Evolutionary conservation across 2,329 filamentous ascomycete species (phyloP).

Genomic region (Cytospora piceae): DNA sequence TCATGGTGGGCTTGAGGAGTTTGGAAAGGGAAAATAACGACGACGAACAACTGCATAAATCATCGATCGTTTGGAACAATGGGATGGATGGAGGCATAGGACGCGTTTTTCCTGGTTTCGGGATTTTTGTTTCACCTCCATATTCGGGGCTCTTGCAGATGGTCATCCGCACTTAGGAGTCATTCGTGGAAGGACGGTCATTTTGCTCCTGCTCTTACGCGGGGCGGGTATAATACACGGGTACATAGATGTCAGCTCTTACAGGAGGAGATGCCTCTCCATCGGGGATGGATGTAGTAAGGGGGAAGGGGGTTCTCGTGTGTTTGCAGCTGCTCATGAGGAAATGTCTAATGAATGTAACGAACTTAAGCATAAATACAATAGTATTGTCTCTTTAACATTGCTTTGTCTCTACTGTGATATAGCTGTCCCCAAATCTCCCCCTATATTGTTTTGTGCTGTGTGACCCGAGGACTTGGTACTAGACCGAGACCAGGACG

Average conservation of each 20-base stretch:
- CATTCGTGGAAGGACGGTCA: conserved; percentile 6
- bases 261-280: conserved; percentile 3
- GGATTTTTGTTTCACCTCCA: conserved; percentile 1
- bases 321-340: conserved; percentile 22
- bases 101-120: conserved; percentile 14
- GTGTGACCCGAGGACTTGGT: conserved; percentile 2
- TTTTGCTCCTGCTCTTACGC: conserved; percentile 1
- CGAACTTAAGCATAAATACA: conserved; percentile 23
- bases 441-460: background rate
- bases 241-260: conserved; percentile 18
- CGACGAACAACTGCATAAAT: conserved; percentile 14
- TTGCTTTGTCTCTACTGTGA: background rate
- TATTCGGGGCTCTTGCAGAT: conserved; percentile 8
- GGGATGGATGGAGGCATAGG: conserved; percentile 10
- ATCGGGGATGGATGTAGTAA: conserved; percentile 2
- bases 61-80: conserved; percentile 5
- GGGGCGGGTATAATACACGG: background rate
- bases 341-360: conserved; percentile 27
- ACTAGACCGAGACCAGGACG: background rate
- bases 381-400: background rate
- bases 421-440: background rate
- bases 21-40: conserved; percentile 15
- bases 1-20: conserved; percentile 16
- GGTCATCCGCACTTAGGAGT: conserved; percentile 7
- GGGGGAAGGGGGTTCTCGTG: conserved; percentile 15